Evolutionary conservation across 1,284 basidiomycete species (phyloP).

Genomic region (Leucoagaricus sp.): DNA sequence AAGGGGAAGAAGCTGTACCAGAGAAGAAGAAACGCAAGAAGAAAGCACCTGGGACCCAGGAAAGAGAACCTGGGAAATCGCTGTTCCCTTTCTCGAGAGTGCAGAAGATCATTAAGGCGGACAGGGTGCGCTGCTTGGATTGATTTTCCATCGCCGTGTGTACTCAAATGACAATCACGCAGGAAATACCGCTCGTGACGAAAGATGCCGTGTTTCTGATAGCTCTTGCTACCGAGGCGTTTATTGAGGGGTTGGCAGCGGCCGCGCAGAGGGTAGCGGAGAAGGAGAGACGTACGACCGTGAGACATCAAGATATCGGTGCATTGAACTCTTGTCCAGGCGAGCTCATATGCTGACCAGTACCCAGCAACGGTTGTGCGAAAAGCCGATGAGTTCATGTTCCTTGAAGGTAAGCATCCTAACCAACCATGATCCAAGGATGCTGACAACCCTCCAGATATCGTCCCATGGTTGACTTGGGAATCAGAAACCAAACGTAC

Average conservation of each 20-base stretch:
- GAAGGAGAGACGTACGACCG: slow-evolving; percentile 62
- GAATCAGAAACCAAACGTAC: slow-evolving; percentile 31
- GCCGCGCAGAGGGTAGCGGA: slow-evolving; percentile 62
- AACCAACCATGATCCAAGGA: not conserved
- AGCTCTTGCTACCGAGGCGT: slow-evolving; percentile 77
- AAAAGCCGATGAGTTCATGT: slow-evolving; percentile 71
- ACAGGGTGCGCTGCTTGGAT: slow-evolving; percentile 51
- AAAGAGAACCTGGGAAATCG: slow-evolving; percentile 63
- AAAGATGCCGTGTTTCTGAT: slow-evolving; percentile 74
- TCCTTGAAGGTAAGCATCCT: slow-evolving; percentile 57
- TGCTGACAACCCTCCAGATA: slow-evolving; percentile 43
- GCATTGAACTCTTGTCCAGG: slow-evolving; percentile 21
- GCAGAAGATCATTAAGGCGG: slow-evolving; percentile 78
- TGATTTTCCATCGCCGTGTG: not conserved
- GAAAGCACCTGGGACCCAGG: slow-evolving; percentile 30
- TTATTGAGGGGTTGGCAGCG: slow-evolving; percentile 64
- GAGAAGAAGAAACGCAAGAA: slow-evolving; percentile 32
- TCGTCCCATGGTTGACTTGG: slow-evolving; percentile 50
- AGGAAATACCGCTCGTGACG: slow-evolving; percentile 76
- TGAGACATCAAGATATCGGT: slow-evolving; percentile 76
- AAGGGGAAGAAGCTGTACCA: slow-evolving; percentile 12
- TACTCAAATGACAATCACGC: not conserved
- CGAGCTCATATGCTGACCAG: not conserved
- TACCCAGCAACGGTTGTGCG: slow-evolving; percentile 57
- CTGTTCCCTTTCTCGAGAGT: slow-evolving; percentile 71